phyloP scores from a whole-genome alignment of 2,329 filamentous ascomycete species.

The Penicillium fuscoglaucum region DNA sequence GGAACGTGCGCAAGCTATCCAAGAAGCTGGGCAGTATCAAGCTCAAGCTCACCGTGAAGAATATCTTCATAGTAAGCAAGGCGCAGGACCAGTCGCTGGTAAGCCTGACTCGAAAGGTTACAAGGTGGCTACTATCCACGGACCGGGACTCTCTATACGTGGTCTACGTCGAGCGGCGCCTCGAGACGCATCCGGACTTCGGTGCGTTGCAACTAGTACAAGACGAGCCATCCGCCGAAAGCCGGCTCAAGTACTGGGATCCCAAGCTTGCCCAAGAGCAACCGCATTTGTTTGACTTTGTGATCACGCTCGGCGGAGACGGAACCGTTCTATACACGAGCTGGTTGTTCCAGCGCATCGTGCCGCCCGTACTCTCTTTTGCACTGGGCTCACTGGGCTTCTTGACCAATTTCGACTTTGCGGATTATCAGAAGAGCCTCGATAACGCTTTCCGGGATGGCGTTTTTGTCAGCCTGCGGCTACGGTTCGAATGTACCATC shows the following conservation, averaged over 20 bases:
- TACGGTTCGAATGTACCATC: conserved; percentile 89
- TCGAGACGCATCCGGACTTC: conserved; percentile 71
- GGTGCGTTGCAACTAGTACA: conserved; percentile 67
- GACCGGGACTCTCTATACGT: conserved; percentile 68
- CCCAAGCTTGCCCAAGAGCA: conserved; percentile 72
- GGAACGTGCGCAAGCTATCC: conserved; percentile 87
- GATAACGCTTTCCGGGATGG: conserved; percentile 74
- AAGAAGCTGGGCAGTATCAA: conserved; percentile 81
- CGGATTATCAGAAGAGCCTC: conserved; percentile 68
- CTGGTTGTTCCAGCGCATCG: conserved; percentile 94
- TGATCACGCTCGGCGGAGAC: conserved; percentile 88
- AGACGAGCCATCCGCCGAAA: conserved; percentile 56
- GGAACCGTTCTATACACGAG: conserved; percentile 96
- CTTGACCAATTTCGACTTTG: conserved; percentile 93
- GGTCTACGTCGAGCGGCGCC: conserved; percentile 76
- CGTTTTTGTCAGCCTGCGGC: conserved; percentile 80
- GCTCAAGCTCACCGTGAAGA: conserved; percentile 76
- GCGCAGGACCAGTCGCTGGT: conserved; percentile 83
- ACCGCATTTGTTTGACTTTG: conserved; percentile 90
- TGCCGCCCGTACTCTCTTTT: conserved; percentile 91
- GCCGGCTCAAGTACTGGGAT: conserved; percentile 78
- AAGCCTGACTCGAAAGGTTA: conserved; percentile 71
- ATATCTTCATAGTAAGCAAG: conserved; percentile 87
- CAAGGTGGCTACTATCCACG: conserved; percentile 75
- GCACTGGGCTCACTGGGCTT: conserved; percentile 90